Evolutionary conservation across 2,329 filamentous ascomycete species (phyloP).

Genomic region (Metarhizium anisopliae): DNA sequence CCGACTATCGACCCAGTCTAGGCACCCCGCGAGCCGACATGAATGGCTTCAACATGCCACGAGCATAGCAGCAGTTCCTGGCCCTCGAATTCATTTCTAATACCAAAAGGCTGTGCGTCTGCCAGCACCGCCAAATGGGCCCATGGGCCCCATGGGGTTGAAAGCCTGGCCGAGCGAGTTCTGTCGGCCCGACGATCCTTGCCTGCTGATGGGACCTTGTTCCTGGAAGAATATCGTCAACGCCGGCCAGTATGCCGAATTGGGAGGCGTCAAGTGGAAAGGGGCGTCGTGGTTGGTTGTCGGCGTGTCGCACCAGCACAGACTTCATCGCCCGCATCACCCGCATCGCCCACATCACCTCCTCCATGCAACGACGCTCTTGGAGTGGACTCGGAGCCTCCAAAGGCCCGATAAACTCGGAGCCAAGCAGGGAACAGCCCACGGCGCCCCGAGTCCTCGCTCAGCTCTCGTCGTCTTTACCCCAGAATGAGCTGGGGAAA

Average conservation of each 20-base stretch:
- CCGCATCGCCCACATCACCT: too few species aligned
- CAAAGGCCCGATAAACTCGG: constrained; percentile 1
- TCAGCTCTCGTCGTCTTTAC: too few species aligned
- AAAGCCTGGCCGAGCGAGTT: not conserved
- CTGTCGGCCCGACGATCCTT: not conserved
- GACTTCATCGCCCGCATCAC: not conserved
- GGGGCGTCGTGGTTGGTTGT: not conserved
- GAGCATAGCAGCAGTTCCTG: too few species aligned
- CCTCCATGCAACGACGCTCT: not conserved
- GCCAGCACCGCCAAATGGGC: too few species aligned
- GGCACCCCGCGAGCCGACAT: too few species aligned
- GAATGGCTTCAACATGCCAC: too few species aligned
- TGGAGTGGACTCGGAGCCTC: not conserved
- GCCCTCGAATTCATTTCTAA: too few species aligned
- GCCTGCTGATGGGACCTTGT: not conserved
- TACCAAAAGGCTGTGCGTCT: too few species aligned
- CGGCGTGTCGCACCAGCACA: not conserved
- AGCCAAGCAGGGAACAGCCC: not conserved
- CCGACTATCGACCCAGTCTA: not conserved
- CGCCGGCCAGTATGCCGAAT: too few species aligned
- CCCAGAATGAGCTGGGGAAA: not conserved
- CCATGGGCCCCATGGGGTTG: not conserved
- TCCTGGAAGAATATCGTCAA: not conserved
- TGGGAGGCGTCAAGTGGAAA: too few species aligned
- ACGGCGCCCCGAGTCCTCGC: too few species aligned